These are phyloP conservation scores for Pseudozyma thailandica DNA, from an alignment of 1,284 basidiomycete species.

Conservation along the genomic window DNA sequence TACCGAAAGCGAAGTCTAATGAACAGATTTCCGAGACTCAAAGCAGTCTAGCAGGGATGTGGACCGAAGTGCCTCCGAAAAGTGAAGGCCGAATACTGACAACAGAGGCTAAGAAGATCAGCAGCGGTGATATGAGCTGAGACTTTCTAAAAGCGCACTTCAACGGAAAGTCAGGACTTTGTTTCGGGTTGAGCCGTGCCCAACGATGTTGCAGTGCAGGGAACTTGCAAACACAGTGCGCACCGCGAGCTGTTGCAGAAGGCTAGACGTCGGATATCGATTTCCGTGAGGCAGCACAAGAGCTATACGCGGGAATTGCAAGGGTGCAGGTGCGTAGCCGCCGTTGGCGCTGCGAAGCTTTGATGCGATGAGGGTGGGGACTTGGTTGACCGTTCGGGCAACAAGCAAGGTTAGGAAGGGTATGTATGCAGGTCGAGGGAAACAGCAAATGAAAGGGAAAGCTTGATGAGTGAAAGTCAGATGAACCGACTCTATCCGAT, in stretches of 20 bases:
- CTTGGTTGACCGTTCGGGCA: conserved; percentile 37
- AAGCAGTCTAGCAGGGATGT: neutral
- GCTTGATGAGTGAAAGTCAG: conserved; percentile 5
- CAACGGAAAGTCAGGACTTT: neutral
- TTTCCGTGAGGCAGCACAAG: conserved; percentile 9
- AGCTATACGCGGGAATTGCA: conserved; percentile 3
- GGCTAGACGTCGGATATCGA: conserved; percentile 23
- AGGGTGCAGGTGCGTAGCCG: conserved; percentile 19
- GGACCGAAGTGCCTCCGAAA: conserved; percentile 25
- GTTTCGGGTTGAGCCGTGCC: conserved; percentile 15
- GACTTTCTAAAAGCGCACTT: conserved; percentile 8
- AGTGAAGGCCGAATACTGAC: conserved; percentile 1
- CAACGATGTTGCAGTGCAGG: neutral
- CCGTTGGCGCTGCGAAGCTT: conserved; percentile 27
- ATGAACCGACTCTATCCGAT: conserved; percentile 28
- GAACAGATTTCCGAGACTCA: conserved; percentile 2
- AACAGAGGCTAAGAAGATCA: conserved; percentile 7
- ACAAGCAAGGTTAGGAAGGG: conserved; percentile 42
- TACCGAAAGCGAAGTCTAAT: too few species aligned
- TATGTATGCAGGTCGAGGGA: conserved; percentile 33
- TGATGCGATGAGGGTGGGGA: conserved; percentile 23
- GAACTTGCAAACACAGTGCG: neutral
- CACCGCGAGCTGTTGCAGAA: conserved; percentile 5
- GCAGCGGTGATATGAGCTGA: conserved; percentile 27
- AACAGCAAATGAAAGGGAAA: conserved; percentile 18